Evolutionary conservation across 257 asterid genomes (phyloP).

Genomic region (Cruciata laevipes): DNA sequence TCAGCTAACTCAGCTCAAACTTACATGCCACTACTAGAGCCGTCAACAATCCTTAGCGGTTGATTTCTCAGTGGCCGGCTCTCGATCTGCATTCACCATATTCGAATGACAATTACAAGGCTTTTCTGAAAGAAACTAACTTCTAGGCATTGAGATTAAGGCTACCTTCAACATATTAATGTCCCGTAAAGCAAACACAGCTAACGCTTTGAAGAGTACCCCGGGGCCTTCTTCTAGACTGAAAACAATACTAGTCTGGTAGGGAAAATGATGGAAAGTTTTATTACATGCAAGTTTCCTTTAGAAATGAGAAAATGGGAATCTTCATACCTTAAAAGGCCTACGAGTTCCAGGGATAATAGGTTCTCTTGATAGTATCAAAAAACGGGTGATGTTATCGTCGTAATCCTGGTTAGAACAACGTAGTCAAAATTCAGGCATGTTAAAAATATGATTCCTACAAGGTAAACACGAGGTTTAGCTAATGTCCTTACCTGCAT

Average conservation of each 20-base stretch:
- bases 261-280: constrained; percentile 12
- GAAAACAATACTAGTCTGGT: constrained; percentile 87
- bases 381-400: constrained; percentile 70
- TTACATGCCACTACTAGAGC: constrained; percentile 34
- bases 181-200: constrained; percentile 77
- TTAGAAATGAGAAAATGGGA: neutral
- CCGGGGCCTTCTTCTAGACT: constrained; percentile 97
- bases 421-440: constrained; percentile 8
- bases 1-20: neutral
- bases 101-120: neutral
- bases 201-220: constrained; percentile 86
- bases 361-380: constrained; percentile 84
- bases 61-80: constrained; percentile 85
- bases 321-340: constrained; percentile 33
- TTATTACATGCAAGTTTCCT: constrained; percentile 4
- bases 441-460: neutral
- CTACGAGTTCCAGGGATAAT: constrained; percentile 32
- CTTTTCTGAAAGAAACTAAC: constrained; percentile 6
- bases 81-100: constrained; percentile 56
- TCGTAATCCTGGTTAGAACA: constrained; percentile 58
- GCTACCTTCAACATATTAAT: constrained; percentile 81
- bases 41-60: constrained; percentile 86
- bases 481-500: constrained; percentile 51
- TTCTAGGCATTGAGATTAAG: neutral
- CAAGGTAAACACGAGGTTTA: neutral